Evolutionary conservation across 192 early-diverging fungal species (phyloP).

Genomic region (Linnemannia schmuckeri): DNA sequence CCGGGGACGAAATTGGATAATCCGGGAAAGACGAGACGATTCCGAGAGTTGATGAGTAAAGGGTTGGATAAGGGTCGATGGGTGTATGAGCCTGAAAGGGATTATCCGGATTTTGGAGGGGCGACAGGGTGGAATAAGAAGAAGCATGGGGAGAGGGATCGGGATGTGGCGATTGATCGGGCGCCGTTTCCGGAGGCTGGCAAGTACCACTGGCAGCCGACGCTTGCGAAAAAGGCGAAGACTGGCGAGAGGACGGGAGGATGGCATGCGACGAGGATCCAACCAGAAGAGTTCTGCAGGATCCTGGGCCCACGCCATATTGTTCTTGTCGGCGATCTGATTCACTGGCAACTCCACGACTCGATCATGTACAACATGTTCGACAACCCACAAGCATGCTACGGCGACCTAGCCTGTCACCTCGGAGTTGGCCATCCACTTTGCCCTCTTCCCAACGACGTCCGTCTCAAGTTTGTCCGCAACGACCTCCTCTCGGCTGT

Average conservation of each 20-base stretch:
- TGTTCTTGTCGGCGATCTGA: slow-evolving; percentile 64
- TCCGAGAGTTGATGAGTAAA: slow-evolving; percentile 41
- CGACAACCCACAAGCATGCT: slow-evolving; percentile 66
- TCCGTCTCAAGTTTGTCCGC: slow-evolving; percentile 57
- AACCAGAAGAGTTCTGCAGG: slow-evolving; percentile 56
- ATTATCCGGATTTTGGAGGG: slow-evolving; percentile 50
- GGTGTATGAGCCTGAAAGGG: slow-evolving; percentile 43
- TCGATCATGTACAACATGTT: slow-evolving; percentile 65
- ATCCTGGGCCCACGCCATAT: slow-evolving; percentile 57
- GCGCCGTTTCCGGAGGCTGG: slow-evolving; percentile 52
- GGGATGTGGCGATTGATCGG: slow-evolving; percentile 44
- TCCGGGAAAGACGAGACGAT: slow-evolving; percentile 25
- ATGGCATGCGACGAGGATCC: slow-evolving; percentile 35
- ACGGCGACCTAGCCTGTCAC: slow-evolving; percentile 67
- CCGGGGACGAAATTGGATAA: slow-evolving; percentile 30
- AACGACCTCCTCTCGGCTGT: slow-evolving; percentile 63
- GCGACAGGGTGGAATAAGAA: slow-evolving; percentile 51
- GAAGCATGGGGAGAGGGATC: slow-evolving; percentile 44
- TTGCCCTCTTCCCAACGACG: slow-evolving; percentile 35
- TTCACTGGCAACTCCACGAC: slow-evolving; percentile 68
- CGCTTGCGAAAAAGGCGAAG: background rate
- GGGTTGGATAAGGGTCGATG: slow-evolving; percentile 38
- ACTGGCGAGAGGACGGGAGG: background rate
- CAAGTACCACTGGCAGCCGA: slow-evolving; percentile 45
- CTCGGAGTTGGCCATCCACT: slow-evolving; percentile 47